These are phyloP conservation scores for Spongispora temasekensis DNA, from an alignment of 1,284 basidiomycete species.

Conservation along the genomic window DNA sequence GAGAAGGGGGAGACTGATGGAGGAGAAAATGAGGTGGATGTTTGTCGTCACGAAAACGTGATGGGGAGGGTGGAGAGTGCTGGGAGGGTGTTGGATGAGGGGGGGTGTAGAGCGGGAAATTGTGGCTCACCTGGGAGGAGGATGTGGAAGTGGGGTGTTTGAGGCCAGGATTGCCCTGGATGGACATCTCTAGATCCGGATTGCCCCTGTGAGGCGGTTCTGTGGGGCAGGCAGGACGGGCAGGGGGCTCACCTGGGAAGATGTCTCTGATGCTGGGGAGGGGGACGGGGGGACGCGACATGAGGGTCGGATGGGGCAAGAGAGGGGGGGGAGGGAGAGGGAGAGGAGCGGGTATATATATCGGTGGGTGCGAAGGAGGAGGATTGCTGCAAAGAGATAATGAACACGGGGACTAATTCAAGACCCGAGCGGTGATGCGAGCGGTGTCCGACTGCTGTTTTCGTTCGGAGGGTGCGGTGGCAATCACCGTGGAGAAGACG, in stretches of 20 bases:
- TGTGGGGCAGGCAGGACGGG: neutral
- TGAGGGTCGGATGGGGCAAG: slow-evolving; percentile 3
- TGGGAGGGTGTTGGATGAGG: slow-evolving; percentile 2
- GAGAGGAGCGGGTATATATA: slow-evolving; percentile 8
- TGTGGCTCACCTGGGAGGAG: slow-evolving; percentile 8
- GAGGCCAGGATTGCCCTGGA: slow-evolving; percentile 12
- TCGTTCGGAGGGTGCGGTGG: slow-evolving; percentile 12
- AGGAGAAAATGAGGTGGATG: slow-evolving; percentile 1
- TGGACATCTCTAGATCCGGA: slow-evolving; percentile 24
- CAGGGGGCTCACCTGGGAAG: slow-evolving; percentile 48
- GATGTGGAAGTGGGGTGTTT: slow-evolving; percentile 4
- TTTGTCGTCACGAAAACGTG: neutral
- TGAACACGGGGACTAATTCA: slow-evolving; percentile 23
- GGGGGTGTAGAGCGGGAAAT: slow-evolving; percentile 4
- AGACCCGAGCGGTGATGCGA: slow-evolving; percentile 23
- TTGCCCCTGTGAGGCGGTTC: slow-evolving; percentile 4
- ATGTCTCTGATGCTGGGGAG: slow-evolving; percentile 58
- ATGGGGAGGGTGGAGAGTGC: slow-evolving; percentile 5
- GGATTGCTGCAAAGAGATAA: slow-evolving; percentile 13
- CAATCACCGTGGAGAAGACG: slow-evolving; percentile 26
- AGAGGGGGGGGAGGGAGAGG: neutral
- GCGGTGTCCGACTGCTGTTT: slow-evolving; percentile 3
- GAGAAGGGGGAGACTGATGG: slow-evolving; percentile 24
- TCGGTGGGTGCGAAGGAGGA: slow-evolving; percentile 6
- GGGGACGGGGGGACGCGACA: slow-evolving; percentile 36